Evolutionary conservation across 1,139 yeast genomes (phyloP), one percentile per base, ranked within the genome.

Genomic region (Fermentozyma sake): DNA sequence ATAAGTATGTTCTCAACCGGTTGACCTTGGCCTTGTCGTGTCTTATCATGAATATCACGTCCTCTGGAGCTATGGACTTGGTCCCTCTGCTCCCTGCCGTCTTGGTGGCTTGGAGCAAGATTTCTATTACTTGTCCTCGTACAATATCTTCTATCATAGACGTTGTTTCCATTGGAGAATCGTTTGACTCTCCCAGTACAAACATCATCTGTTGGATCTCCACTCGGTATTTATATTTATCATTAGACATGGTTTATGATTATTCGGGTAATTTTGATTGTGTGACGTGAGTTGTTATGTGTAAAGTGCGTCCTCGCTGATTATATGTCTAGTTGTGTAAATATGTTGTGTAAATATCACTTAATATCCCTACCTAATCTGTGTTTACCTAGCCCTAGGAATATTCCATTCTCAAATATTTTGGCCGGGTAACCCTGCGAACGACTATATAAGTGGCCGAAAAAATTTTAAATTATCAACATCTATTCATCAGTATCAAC

Each of bases 171-270:
- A 81, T 69, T 0, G 96, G 95, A 3, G 97, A 94, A 44, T 91
- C 98, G 42, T 84, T 85, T 1, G 93, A 77, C 55, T 91, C 97
- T 2, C 98, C 99, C 35, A 83, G 74, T 34, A 91, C 98, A 63
- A 93, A 91, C 99, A 91, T 91, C 98, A 91, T 93, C 62, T 87
- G 95, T 53, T 85, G 95, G 46, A 86, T 85, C 55, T 86, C 96
- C 26, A 81, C 73, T 33, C 94, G 65, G 52, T 85, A 86, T 49
- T 79, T 76, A 58, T 82, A 79, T 49, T 81, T 79, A 38, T 71
- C 57, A 27, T 16, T 22, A 14, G 24, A 22, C 24, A 22, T 22
- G 13, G 8, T 16, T n/a, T n/a, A n/a, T n/a, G n/a, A n/a, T n/a
- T n/a, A n/a, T n/a, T n/a, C n/a, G n/a, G n/a, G n/a, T n/a, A n/a